Evolutionary conservation across 2,329 filamentous ascomycete species (phyloP), one percentile per base, ranked within the genome.

Genomic region (Diaporthe destruens): DNA sequence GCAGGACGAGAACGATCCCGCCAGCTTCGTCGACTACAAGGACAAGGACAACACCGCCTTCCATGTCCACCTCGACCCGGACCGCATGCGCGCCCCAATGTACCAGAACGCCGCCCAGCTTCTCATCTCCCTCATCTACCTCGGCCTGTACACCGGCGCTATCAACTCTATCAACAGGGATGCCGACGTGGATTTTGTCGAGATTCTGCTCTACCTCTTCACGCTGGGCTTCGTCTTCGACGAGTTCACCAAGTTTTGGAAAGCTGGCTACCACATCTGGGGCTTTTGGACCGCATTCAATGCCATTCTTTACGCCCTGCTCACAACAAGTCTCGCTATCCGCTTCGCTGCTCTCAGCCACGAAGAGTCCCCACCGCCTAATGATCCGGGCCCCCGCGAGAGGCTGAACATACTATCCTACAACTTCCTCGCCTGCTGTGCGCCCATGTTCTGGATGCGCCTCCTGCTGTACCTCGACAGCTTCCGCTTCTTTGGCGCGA

Each of bases 271-370:
- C 74, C 93, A 93, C 78, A 98, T 98, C 79, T 87, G 99, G 71
- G 92, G 94, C 25, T 99, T 99, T 81, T 98, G 96, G 96, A 98
- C 98, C 78, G 93, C 93, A 32, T 98, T 99, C 86, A 99, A 99
- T 82, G 88, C 89, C 34, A 87, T 92, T 0, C 87, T 99, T 0
- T 99, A 99, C 81, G 82, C 88, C 0, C 86, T 98, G 1, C 86
- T 99, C 44, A 89, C 91, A 0, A 89, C 93, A 4, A 97, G 94
- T 3, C 92, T 99, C 75, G 84, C 93, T 54, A 85, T 95, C 49
- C 92, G 96, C 44, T 88, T 97, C 77, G 87, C 97, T 61, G 96
- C 95, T 2, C 85, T 98, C 12, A 87, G 87, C 11, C 90, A 96
- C 75, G 85, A 86, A 0, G 18, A 53, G 32, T 56, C 55, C 2